Conservation (phyloP, 257 asterid species). For the Orobanche coerulescens region DNA sequence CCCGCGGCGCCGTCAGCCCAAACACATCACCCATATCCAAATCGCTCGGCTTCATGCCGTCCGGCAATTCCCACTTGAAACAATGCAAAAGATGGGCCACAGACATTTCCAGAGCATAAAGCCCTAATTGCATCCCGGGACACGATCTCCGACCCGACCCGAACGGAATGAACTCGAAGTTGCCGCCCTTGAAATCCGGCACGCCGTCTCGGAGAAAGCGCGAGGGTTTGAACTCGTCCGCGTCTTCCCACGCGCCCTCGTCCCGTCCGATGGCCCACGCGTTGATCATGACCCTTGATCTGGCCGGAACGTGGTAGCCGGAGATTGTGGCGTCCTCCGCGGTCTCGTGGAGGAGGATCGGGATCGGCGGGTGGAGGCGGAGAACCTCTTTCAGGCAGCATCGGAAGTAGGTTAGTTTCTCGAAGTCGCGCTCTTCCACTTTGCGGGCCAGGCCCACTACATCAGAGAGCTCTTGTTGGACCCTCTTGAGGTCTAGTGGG, state of each 20-base stretch:
- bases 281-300: conserved; percentile 37
- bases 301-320: conserved; percentile 37
- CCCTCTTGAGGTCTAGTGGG: conserved; percentile 29
- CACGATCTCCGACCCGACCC: conserved; percentile 51
- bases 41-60: conserved; percentile 35
- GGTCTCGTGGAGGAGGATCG: conserved; percentile 43
- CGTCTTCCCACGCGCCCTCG: conserved; percentile 32
- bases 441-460: conserved; percentile 34
- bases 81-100: conserved; percentile 44
- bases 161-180: conserved; percentile 45
- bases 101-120: conserved; percentile 32
- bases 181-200: conserved; percentile 34
- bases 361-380: conserved; percentile 54
- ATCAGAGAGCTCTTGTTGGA: conserved; percentile 30
- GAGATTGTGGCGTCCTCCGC: conserved; percentile 25
- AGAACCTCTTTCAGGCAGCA: conserved; percentile 42
- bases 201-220: conserved; percentile 30
- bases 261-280: conserved; percentile 53
- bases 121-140: conserved; percentile 48
- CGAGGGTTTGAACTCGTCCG: conserved; percentile 32
- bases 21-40: conserved; percentile 39
- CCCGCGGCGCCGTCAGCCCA: conserved; percentile 40
- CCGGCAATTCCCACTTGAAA: conserved; percentile 37
- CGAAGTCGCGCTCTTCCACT: conserved; percentile 37
- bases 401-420: conserved; percentile 33